A percentile compares a stretch with the other conserved stretches of the same genome.
These are phyloP conservation scores for Tephrocybe sp. DNA, from an alignment of 768 basidiomycete genomes.

Conservation along the genomic window DNA sequence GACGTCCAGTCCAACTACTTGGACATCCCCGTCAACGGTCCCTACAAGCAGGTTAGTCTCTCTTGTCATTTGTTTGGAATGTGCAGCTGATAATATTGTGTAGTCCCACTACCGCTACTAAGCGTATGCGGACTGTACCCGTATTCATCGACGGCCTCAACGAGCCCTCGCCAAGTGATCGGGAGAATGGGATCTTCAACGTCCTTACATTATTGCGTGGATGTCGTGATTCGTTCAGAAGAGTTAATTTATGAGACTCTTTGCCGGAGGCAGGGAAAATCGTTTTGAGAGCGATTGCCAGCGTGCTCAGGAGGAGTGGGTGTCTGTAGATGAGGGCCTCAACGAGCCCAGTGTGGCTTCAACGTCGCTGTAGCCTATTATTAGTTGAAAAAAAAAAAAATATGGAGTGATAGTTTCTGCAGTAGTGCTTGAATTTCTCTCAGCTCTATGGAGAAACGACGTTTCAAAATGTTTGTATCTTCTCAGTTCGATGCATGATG, in stretches of 20 bases:
- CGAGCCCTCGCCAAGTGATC: slow-evolving; percentile 64
- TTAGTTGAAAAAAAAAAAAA: not conserved
- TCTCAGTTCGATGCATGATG: too few species aligned
- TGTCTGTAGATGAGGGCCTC: slow-evolving; percentile 40
- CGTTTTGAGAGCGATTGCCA: slow-evolving; percentile 19
- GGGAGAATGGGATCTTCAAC: slow-evolving; percentile 66
- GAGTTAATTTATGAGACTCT: slow-evolving; percentile 44
- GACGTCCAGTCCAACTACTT: slow-evolving; percentile 84
- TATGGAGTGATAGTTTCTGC: too few species aligned
- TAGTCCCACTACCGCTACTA: slow-evolving; percentile 48
- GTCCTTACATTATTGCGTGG: slow-evolving; percentile 44
- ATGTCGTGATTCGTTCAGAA: slow-evolving; percentile 51
- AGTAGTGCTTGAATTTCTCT: too few species aligned
- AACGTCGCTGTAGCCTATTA: slow-evolving; percentile 8
- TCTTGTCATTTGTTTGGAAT: not conserved
- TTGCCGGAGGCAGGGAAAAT: slow-evolving; percentile 38
- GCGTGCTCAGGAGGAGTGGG: slow-evolving; percentile 12
- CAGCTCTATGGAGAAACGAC: too few species aligned
- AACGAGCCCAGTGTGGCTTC: slow-evolving; percentile 43
- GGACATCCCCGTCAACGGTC: slow-evolving; percentile 81
- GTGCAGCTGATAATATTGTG: not conserved
- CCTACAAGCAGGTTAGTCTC: slow-evolving; percentile 48
- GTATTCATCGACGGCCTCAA: slow-evolving; percentile 66
- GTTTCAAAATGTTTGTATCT: too few species aligned
- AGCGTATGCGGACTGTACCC: slow-evolving; percentile 24